Evolutionary conservation across 164 flowering plant genomes (phyloP), one percentile per base, ranked within the genome.

Genomic region (Aristolochia fimbriata): DNA sequence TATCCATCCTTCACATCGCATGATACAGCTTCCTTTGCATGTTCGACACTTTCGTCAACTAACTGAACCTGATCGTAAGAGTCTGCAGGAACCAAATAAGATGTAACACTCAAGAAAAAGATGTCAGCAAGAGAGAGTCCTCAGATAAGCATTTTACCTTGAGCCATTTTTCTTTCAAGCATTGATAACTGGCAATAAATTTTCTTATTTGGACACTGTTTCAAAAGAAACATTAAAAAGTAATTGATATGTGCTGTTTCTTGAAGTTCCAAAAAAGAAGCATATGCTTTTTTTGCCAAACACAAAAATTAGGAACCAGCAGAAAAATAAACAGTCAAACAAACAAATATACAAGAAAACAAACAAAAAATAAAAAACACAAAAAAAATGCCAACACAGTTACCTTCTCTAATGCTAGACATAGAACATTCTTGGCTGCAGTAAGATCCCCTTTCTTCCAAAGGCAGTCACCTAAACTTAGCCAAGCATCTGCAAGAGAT

Each of bases 401-500:
- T 60, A 88, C 98, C 95, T 91, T 91, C 69, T 78, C 77, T 60
- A 91, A 63, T 20, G 95, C 91, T 49, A 80, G 83, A 60, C 67
- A 77, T 52, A 78, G 78, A 64, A 88, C 83, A 52, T 91, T 87
- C 71, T 79, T 88, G 13, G 98, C 93, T 15, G 89, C 72, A 68
- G 71, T 47, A 47, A 91, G 65, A 70, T 91, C 98, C 55, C 91
- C 96, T 65, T 87, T 91, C 83, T 88, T 91, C 98, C 96, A 88
- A 56, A 91, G 77, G 82, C 92, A 77, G 71, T 83, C 80, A 19
- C 98, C 96, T 60, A 91, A 80, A 69, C 87, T 82, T 33, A 85
- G 76, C 96, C 96, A 91, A 65, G 98, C 98, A 87, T 91, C 98
- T 68, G 76, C 79, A 74, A 85, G 82, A 51, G 91, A 85, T 63